Evolutionary conservation across 2,329 filamentous ascomycete genomes (phyloP).

Genomic region (Aspergillus intermedius): DNA sequence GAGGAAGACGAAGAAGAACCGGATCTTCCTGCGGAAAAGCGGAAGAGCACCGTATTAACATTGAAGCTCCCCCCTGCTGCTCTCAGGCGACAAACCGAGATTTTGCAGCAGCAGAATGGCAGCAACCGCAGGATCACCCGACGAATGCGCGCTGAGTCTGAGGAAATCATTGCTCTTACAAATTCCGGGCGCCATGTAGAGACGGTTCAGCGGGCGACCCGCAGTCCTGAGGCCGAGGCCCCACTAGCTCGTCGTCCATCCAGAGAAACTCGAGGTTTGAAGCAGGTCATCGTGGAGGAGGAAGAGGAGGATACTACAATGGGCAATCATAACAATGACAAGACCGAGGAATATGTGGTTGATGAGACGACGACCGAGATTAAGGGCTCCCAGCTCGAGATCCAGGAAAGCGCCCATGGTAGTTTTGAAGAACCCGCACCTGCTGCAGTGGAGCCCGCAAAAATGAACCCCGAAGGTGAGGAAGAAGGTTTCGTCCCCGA

Average conservation of each 20-base stretch:
- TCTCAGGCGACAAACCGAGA: constrained; percentile 19
- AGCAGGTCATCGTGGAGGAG: constrained; percentile 31
- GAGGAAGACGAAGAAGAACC: constrained; percentile 18
- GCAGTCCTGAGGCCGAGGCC: constrained; percentile 41
- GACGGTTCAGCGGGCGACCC: constrained; percentile 48
- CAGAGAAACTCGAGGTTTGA: constrained; percentile 34
- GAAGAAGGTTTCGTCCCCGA: constrained; percentile 34
- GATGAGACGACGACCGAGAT: constrained; percentile 36
- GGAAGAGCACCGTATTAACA: constrained; percentile 22
- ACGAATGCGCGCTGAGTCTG: constrained; percentile 51
- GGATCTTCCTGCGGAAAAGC: constrained; percentile 12
- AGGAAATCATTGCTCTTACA: constrained; percentile 52
- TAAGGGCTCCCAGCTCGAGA: constrained; percentile 36
- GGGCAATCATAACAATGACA: constrained; percentile 11
- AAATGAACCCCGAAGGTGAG: constrained; percentile 25
- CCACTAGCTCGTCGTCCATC: constrained; percentile 15
- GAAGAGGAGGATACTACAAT: constrained; percentile 13
- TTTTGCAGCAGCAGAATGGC: constrained; percentile 1
- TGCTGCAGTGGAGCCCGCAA: constrained; percentile 14
- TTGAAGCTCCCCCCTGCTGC: constrained; percentile 22
- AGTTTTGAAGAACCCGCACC: constrained; percentile 28
- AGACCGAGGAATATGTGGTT: constrained; percentile 43
- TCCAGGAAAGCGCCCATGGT: constrained; percentile 35
- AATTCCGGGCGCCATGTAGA: constrained; percentile 54
- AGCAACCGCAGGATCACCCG: constrained; percentile 50